Percentiles rank a stretch among this genome's conserved stretches.
Evolutionary conservation across 768 basidiomycete species (phyloP).

Genomic region (Strobilomyces confusus): DNA sequence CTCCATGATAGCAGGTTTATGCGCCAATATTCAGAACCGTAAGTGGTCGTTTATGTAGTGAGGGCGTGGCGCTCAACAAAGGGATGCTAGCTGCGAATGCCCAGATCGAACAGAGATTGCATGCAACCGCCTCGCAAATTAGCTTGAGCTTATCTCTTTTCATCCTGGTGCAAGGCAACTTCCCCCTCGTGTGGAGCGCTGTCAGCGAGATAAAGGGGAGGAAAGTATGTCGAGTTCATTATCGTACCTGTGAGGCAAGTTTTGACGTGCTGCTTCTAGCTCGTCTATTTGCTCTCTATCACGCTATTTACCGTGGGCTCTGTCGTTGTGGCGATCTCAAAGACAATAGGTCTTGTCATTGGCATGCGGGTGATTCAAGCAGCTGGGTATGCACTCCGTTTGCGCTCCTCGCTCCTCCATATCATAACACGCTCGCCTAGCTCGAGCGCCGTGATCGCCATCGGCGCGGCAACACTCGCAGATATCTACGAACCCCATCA

Average conservation of each 20-base stretch:
- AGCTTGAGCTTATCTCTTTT: slow-evolving; percentile 68
- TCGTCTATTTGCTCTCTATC: slow-evolving; percentile 54
- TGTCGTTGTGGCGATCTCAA: slow-evolving; percentile 53
- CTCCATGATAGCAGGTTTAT: slow-evolving; percentile 28
- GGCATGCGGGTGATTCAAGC: slow-evolving; percentile 68
- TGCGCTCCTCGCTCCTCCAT: neutral
- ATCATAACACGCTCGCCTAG: slow-evolving; percentile 28
- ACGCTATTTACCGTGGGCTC: slow-evolving; percentile 53
- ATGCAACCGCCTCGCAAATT: slow-evolving; percentile 58
- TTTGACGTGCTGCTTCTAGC: slow-evolving; percentile 25
- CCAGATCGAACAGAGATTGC: slow-evolving; percentile 58
- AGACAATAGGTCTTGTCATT: slow-evolving; percentile 54
- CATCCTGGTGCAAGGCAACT: slow-evolving; percentile 64
- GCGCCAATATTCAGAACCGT: slow-evolving; percentile 30
- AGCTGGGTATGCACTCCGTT: slow-evolving; percentile 42
- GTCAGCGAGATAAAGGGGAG: slow-evolving; percentile 60
- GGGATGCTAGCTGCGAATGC: slow-evolving; percentile 55
- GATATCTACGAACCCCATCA: slow-evolving; percentile 76
- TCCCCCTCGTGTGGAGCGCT: slow-evolving; percentile 34
- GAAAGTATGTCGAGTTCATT: slow-evolving; percentile 40
- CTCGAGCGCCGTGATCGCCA: slow-evolving; percentile 63
- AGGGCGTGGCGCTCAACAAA: neutral
- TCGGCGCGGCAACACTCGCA: slow-evolving; percentile 70
- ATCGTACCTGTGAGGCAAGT: neutral
- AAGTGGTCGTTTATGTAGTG: neutral